phyloP scores from a whole-genome alignment of 164 flowering plant species.

The Vitis rupestris region DNA sequence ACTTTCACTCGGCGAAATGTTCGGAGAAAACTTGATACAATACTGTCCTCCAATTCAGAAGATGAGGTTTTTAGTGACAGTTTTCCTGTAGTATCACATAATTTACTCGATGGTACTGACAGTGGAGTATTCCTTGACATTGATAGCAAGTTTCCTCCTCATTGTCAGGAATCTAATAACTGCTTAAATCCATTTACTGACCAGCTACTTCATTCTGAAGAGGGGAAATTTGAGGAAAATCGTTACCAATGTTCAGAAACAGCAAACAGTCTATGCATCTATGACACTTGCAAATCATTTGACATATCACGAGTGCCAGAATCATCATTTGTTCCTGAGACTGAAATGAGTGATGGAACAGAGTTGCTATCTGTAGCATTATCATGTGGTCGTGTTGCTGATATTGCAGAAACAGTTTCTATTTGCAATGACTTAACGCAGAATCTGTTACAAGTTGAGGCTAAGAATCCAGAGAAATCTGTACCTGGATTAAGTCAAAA shows the following conservation, averaged over 20 bases:
- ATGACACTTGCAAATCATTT: constrained; percentile 30
- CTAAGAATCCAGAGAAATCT: constrained; percentile 16
- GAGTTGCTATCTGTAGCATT: constrained; percentile 27
- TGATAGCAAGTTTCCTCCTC: constrained; percentile 8
- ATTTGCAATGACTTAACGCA: constrained; percentile 12
- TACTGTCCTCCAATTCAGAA: constrained; percentile 72
- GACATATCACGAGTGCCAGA: constrained; percentile 80
- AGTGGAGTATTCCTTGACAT: constrained; percentile 9
- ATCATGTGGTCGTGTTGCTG: constrained; percentile 30
- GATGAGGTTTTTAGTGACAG: constrained; percentile 37
- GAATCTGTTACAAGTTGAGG: constrained; percentile 11
- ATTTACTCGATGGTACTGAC: constrained; percentile 10
- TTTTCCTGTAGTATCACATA: constrained; percentile 12
- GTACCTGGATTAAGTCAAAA: constrained; percentile 13
- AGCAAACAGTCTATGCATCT: constrained; percentile 12
- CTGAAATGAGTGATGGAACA: constrained; percentile 44
- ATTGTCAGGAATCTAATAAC: constrained; percentile 13
- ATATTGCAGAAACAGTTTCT: constrained; percentile 26
- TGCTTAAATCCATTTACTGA: constrained; percentile 17
- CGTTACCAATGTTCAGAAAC: constrained; percentile 22
- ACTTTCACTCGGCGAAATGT: constrained; percentile 37
- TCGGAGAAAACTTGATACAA: constrained; percentile 34
- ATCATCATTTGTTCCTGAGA: constrained; percentile 82
- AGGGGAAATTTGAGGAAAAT: constrained; percentile 15
- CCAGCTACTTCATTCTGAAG: constrained; percentile 20